Base-by-base conservation (phyloP, 805 yeast genomes). In the Cyberlindnera maclurae region DNA sequence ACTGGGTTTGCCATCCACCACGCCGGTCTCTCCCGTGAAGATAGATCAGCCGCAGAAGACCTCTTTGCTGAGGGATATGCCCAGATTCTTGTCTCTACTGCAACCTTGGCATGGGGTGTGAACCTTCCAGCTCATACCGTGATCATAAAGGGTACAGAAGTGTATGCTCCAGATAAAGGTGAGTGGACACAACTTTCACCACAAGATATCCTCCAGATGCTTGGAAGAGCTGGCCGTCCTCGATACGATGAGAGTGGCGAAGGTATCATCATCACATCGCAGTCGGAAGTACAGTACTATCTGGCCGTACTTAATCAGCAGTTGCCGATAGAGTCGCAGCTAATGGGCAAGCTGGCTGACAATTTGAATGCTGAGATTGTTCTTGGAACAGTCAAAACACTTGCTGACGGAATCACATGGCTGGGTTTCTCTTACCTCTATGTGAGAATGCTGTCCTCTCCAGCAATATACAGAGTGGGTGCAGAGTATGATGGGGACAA, bases 221-320 rank as follows among this genome's bases (percentile, higher is more conserved):
- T 90, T n/a, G 97, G 97, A 28, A 77, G 97, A 65, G 97, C 97
- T 15, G 97, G 97, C 50, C 73, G 98, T 60, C 98, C 98, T 0
- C 70, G 96, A 38, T 93, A 82, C 61, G 98, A 90, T 59, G 77
- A 78, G 13, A 75, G 78, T 52, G 98, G 98, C 52, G 95, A 86
- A 50, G 98, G 97, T 64, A 78, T 90, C 3, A 85, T 90, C 26
- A 86, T 90, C 35, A 93, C 97, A 0, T 72, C 89, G 0, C 93
- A 85, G 42, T 78, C 79, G 15, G 95, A 88, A 51, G 71, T 90
- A 13, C 90, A 85, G 47, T 89, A 87, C 55, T 90, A 88, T 54
- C 68, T 93, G 51, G 95, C 96, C 0, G 73, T 90, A n/a, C 65
- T 88, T 46, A 89, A 88, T 55, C 94, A 88, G 48, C 95, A 88